These are phyloP conservation scores for Aspergillus panamensis DNA, from an alignment of 495 filamentous ascomycete genomes.

Conservation along the genomic window DNA sequence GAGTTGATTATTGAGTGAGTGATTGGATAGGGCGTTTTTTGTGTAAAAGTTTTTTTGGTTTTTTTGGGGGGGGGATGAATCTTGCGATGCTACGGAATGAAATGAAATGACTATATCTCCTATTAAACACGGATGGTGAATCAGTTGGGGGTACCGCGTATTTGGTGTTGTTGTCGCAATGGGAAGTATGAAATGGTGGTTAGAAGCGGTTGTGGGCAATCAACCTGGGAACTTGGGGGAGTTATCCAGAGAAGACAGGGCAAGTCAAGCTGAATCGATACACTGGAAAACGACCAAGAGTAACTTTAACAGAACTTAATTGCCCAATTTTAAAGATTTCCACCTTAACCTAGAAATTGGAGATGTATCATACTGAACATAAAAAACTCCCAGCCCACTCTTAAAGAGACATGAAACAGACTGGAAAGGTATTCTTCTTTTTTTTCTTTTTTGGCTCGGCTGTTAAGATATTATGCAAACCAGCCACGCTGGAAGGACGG, in stretches of 20 bases:
- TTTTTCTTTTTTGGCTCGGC: slow-evolving; percentile 40
- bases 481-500: slow-evolving; percentile 34
- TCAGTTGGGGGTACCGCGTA: too few relatives aligned
- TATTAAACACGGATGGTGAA: too few relatives aligned
- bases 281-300: slow-evolving; percentile 1
- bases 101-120: too few relatives aligned
- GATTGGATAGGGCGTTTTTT: background rate
- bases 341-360: slow-evolving; percentile 39
- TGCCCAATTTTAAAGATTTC: slow-evolving; percentile 36
- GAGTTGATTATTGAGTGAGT: background rate
- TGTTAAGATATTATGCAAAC: slow-evolving; percentile 35
- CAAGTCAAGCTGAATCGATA: background rate
- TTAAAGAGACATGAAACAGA: slow-evolving; percentile 30
- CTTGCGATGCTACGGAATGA: too few relatives aligned
- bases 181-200: too few relatives aligned
- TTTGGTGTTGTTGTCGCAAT: too few relatives aligned
- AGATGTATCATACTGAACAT: slow-evolving; percentile 45
- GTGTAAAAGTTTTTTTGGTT: background rate
- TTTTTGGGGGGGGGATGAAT: background rate
- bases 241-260: background rate
- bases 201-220: too few relatives aligned
- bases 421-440: slow-evolving; percentile 44
- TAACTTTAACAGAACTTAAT: slow-evolving; percentile 18
- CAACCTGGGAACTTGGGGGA: background rate
- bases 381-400: slow-evolving; percentile 37